phyloP scores from a whole-genome alignment of 225 moss, liverwort and hornwort genomes.

The Straminergon stramineum region DNA sequence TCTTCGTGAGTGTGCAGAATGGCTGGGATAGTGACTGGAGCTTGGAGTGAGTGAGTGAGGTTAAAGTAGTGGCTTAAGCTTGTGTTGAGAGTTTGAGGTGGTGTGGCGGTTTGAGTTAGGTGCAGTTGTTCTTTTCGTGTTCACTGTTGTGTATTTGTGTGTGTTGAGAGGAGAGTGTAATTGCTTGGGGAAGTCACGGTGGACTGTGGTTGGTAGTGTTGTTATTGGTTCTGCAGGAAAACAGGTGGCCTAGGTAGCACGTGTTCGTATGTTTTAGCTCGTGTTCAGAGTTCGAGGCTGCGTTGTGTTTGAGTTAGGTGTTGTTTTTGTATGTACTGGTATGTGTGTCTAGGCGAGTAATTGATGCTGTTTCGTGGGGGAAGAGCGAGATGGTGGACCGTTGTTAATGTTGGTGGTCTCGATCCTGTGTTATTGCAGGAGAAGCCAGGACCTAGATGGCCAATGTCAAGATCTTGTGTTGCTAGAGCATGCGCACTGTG shows the following conservation, averaged over 20 bases:
- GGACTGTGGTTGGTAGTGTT: neutral
- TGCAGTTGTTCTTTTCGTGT: neutral
- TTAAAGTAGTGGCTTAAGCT: neutral
- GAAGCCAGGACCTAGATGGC: neutral
- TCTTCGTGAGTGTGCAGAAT: neutral
- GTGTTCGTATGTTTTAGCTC: neutral
- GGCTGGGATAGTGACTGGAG: neutral
- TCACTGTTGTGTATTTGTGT: neutral
- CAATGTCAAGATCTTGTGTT: conserved; percentile 3
- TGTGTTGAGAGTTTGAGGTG: neutral
- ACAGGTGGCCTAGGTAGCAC: neutral
- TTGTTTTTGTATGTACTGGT: neutral
- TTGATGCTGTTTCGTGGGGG: neutral
- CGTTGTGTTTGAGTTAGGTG: neutral
- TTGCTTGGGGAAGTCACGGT: neutral
- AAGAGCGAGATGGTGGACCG: neutral
- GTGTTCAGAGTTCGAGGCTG: neutral
- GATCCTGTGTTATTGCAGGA: neutral
- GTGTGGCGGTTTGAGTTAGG: neutral
- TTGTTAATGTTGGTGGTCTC: neutral
- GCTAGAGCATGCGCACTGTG: neutral
- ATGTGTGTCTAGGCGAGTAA: neutral
- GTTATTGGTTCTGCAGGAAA: neutral
- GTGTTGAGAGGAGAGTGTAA: neutral
- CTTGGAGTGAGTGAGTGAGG: neutral